Evolutionary conservation across 2,329 filamentous ascomycete species (phyloP), one percentile per base, ranked within the genome.

Genomic region (Coniochaeta hoffmannii): DNA sequence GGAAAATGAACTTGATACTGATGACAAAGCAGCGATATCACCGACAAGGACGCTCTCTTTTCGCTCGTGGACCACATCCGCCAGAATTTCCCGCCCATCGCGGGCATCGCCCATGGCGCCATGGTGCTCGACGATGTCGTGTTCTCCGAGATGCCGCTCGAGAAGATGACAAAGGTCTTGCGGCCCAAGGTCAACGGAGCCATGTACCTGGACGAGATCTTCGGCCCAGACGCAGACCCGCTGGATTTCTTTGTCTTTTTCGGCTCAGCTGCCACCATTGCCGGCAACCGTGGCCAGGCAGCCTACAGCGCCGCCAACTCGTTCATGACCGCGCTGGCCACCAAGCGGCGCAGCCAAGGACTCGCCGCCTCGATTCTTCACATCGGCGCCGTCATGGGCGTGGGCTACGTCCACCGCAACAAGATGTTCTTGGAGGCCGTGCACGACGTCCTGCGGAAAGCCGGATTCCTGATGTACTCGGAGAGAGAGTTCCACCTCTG

Each of bases 251-350:
- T 70, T 56, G 57, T 71, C 32, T 30, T 66, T 14, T 65, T 71
- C 52, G 68, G 65, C 0, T 72, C 69, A 0, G 17, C 62, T 2
- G 36, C 59, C 1, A 34, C 28, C 19, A 54, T 64, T 3, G 34
- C 57, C 3, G 66, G 66, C n/a, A 62, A 63, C 34, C 19, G 17
- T 26, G 61, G 60, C 17, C 75, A 79, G 60, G 56, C 65, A 3
- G 73, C 71, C 57, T 79, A 79, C 57, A 58, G 63, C 1, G 70
- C 72, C 0, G 73, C 70, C 2, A 76, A 76, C 57, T 56, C 55
- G 8, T 77, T 67, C 59, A 69, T 75, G 64, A 55, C 58, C 3
- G 57, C 56, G 1, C 60, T 78, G 0, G 68, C 63, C 1, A 46
- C 55, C 0, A 59, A 70, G 4, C 62, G 74, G 6, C 56, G 68